Evolutionary conservation across 140 eudicot species (phyloP), one percentile per base, ranked within the genome.

Genomic region (Flaveria floridana): DNA sequence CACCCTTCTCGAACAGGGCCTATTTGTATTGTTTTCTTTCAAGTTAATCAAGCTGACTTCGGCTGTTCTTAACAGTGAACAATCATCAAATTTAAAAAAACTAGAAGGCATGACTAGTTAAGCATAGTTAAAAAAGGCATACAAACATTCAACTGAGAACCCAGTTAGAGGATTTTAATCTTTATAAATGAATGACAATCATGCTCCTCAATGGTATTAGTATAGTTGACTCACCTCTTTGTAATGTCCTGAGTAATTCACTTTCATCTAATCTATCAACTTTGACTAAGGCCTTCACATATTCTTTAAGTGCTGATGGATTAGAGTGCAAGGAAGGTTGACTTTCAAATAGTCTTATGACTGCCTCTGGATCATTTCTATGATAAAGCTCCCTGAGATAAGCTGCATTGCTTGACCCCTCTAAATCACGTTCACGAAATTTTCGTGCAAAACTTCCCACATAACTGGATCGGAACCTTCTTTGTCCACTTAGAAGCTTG

Each of bases 341-440:
- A 76, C 82, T 85, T 84, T 95, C 99, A 78, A 95, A 95, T 59
- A 85, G 64, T 84, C 89, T 87, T 69, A 95, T 95, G n/a, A 91
- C 96, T 58, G 92, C 86, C 79, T 95, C 99, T 14, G 96, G 92
- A 82, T 88, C 97, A 82, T 85, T 87, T 78, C 88, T 82, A 57
- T 77, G 81, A 79, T 69, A 73, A 52, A 93, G 85, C 71, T 92
- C 98, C 69, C 81, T 84, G 16, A 89, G 88, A 83, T 86, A 86
- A 44, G 88, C 79, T 66, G 85, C 84, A 59, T 80, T 89, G 72
- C 79, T 78, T 59, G 82, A 74, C 76, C 79, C 95, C 48, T 90
- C 94, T 0, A 57, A 59, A 61, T 88, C 91, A 65, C 87, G 95
- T 23, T 86, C 91, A 68, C 89, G 94, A 19, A 76, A 67, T 80